Evolutionary conservation across 23 red algal species (phyloP), one percentile per base, ranked within the genome.

Genomic region (Chondrus crispus): DNA sequence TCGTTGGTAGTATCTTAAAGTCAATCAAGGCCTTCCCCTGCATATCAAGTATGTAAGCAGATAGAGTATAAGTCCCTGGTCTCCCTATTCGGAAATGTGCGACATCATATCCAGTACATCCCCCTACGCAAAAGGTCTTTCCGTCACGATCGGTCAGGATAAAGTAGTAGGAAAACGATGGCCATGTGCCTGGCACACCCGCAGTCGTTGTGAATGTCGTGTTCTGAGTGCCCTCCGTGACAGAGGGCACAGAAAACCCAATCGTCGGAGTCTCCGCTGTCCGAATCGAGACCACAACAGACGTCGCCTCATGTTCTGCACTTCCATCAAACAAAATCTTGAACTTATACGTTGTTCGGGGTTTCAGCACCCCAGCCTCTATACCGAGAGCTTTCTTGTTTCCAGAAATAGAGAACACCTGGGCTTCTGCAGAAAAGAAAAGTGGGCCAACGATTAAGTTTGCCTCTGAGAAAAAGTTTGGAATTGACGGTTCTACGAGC

Each of bases 41-140:
- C 92, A 81, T 81, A 46, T 94, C 92, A 33, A 68, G 88, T 43
- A 94, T 48, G 26, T 81, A 81, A 1, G 72, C 84, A 51, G 54
- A 81, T 49, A 94, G 3, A 29, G 49, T 80, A 50, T 94, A 94
- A 55, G 72, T 87, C 66, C 84, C 92, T 18, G 71, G 37, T 8
- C 82, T 47, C 8, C 83, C 84, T n/a, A 94, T 87, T 48, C 81
- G 92, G 64, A 94, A 88, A 62, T 94, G 74, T 28, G 74, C 71
- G 39, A 94, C 66, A 32, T 81, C 72, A 60, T 94, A 88, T 6
- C 92, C 84, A n/a, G 92, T 94, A 62, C 92, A 94, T 2, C 92
- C 92, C 13, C 82, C 92, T 20, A 88, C 50, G 71, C 92, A 94
- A 40, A 88, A 82, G 32, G 62, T 45, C 32, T 87, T 88, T 42